Percentiles rank a stretch among this genome's conserved stretches.
phyloP scores from a whole-genome alignment of 805 yeast species.

The Ogataea dorogensis region DNA sequence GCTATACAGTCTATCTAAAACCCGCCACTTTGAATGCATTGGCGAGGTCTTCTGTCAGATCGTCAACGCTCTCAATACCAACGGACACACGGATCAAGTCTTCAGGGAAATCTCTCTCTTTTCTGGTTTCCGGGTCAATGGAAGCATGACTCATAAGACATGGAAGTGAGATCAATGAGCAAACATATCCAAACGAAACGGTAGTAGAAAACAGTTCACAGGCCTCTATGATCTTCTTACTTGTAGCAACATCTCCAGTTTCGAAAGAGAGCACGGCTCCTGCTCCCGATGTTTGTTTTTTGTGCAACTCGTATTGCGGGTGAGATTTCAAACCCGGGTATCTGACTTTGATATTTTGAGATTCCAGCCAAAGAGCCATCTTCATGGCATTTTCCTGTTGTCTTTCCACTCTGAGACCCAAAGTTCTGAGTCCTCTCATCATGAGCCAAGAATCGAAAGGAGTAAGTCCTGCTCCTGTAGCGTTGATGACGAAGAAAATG shows the following conservation, averaged over 20 bases:
- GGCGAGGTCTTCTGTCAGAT: slow-evolving; percentile 76
- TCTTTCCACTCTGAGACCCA: slow-evolving; percentile 81
- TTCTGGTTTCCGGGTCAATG: slow-evolving; percentile 81
- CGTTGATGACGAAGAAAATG: slow-evolving; percentile 74
- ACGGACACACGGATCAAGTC: slow-evolving; percentile 87
- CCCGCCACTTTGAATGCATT: slow-evolving; percentile 69
- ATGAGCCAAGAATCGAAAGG: slow-evolving; percentile 94
- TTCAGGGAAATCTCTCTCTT: slow-evolving; percentile 88
- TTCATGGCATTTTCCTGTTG: slow-evolving; percentile 79
- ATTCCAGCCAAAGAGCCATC: slow-evolving; percentile 71
- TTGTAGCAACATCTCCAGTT: slow-evolving; percentile 68
- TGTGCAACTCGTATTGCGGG: slow-evolving; percentile 79
- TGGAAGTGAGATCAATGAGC: slow-evolving; percentile 89
- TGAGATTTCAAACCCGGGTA: slow-evolving; percentile 83
- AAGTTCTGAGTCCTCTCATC: slow-evolving; percentile 83
- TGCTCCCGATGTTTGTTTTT: slow-evolving; percentile 72
- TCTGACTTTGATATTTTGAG: slow-evolving; percentile 70
- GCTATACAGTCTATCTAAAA: slow-evolving; percentile 29
- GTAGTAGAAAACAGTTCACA: slow-evolving; percentile 82
- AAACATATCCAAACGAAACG: slow-evolving; percentile 92
- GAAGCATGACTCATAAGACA: slow-evolving; percentile 98
- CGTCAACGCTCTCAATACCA: slow-evolving; percentile 84
- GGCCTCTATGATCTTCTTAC: slow-evolving; percentile 71
- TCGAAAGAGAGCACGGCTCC: slow-evolving; percentile 91
- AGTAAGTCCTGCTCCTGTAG: slow-evolving; percentile 87